Conservation (phyloP, 2,329 filamentous ascomycete species). For the Spiromastix sp. region DNA sequence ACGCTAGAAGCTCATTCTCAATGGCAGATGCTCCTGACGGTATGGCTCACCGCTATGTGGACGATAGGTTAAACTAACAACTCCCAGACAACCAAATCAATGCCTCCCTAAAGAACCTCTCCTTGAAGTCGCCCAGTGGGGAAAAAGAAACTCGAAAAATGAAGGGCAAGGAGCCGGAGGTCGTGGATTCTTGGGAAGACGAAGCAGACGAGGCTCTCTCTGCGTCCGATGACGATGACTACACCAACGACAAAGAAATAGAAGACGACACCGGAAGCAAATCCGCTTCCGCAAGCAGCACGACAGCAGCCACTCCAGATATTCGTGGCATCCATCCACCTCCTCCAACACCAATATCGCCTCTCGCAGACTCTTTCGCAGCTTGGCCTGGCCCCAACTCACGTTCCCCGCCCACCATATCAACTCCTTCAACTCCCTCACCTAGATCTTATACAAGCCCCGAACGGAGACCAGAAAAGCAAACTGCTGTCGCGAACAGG, state of each 20-base stretch:
- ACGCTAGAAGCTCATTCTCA: too few relatives aligned
- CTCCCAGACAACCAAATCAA: conserved; percentile 7
- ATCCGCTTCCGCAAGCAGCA: conserved; percentile 16
- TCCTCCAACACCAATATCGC: conserved; percentile 57
- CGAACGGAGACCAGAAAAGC: conserved; percentile 65
- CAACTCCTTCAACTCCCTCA: conserved; percentile 33
- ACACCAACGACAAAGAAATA: conserved; percentile 29
- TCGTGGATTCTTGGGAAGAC: conserved; percentile 71
- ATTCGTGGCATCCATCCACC: conserved; percentile 32
- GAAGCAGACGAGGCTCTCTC: conserved; percentile 40
- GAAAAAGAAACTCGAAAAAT: conserved; percentile 4
- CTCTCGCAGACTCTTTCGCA: conserved; percentile 17
- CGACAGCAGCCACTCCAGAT: conserved; percentile 15
- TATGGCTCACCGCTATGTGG: too few relatives aligned
- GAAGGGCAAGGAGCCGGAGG: conserved; percentile 18
- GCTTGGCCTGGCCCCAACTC: conserved; percentile 25
- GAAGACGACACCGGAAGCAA: conserved; percentile 15
- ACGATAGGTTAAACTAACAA: too few relatives aligned
- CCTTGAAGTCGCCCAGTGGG: conserved; percentile 8
- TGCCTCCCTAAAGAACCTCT: conserved; percentile 21
- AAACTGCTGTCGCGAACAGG: conserved; percentile 77
- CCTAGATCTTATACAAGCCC: conserved; percentile 8
- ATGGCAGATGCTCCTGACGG: too few relatives aligned
- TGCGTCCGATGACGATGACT: too few relatives aligned
- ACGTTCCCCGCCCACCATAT: conserved; percentile 58